These are phyloP conservation scores for Prunus salicina DNA, from an alignment of 306 rosid species.

Conservation along the genomic window DNA sequence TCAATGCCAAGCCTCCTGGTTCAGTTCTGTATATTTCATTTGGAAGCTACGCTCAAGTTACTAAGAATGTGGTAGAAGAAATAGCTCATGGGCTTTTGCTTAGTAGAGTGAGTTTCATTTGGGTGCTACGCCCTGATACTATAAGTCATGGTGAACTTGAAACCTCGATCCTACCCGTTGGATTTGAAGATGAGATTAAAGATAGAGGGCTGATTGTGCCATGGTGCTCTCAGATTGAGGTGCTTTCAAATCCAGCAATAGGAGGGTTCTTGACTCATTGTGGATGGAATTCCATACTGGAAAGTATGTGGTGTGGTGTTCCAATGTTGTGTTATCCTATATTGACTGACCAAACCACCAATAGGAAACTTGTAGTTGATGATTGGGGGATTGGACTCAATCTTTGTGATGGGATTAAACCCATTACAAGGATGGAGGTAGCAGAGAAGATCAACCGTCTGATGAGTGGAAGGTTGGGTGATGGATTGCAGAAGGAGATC, in stretches of 20 bases:
- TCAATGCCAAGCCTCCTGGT: conserved; percentile 21
- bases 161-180: neutral
- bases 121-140: conserved; percentile 27
- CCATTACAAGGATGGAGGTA: conserved; percentile 21
- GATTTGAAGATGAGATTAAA: conserved; percentile 20
- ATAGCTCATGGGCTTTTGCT: conserved; percentile 25
- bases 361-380: conserved; percentile 37
- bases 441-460: conserved; percentile 23
- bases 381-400: conserved; percentile 38
- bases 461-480: conserved; percentile 18
- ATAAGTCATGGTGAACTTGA: conserved; percentile 5
- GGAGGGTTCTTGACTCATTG: conserved; percentile 40
- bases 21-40: conserved; percentile 26
- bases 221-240: conserved; percentile 35
- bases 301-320: conserved; percentile 32
- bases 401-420: conserved; percentile 21
- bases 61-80: conserved; percentile 15
- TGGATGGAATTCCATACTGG: conserved; percentile 38
- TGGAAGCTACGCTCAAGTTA: conserved; percentile 12
- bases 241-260: conserved; percentile 28
- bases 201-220: conserved; percentile 21
- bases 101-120: conserved; percentile 18
- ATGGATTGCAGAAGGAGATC: conserved; percentile 22
- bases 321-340: conserved; percentile 36
- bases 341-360: conserved; percentile 23